These are phyloP conservation scores for Kuraishia piskuri DNA, from an alignment of 805 yeast species.

Conservation along the genomic window DNA sequence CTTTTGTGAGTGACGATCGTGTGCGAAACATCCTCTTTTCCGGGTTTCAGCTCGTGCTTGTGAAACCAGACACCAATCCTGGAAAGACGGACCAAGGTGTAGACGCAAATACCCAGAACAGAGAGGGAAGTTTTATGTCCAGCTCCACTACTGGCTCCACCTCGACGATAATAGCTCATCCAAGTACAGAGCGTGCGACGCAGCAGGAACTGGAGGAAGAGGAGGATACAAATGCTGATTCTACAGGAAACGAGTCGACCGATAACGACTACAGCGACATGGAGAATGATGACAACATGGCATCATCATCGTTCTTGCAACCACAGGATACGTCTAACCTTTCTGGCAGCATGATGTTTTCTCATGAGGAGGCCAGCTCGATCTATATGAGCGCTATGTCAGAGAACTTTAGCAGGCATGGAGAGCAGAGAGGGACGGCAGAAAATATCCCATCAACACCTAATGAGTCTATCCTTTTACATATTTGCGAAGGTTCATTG, in stretches of 20 bases:
- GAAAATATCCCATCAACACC: conserved; percentile 3
- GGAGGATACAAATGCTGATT: conserved; percentile 14
- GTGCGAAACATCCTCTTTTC: conserved; percentile 29
- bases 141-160: neutral
- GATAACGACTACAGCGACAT: conserved; percentile 26
- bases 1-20: conserved; percentile 35
- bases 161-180: neutral
- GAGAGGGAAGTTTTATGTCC: neutral
- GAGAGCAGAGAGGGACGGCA: conserved; percentile 22
- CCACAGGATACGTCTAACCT: conserved; percentile 14
- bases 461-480: conserved; percentile 16
- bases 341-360: conserved; percentile 51
- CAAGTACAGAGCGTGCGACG: neutral
- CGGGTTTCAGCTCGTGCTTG: conserved; percentile 30
- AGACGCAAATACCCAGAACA: conserved; percentile 2
- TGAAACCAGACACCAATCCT: conserved; percentile 29
- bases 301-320: conserved; percentile 20
- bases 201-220: conserved; percentile 4
- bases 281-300: conserved; percentile 20
- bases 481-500: conserved; percentile 28
- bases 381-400: conserved; percentile 80
- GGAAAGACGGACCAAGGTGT: conserved; percentile 13
- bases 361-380: conserved; percentile 62
- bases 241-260: conserved; percentile 15
- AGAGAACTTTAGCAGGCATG: conserved; percentile 5